Evolutionary conservation across 805 yeast species (phyloP), one percentile per base, ranked within the genome.

Genomic region (Zygosaccharomyces lentus): DNA sequence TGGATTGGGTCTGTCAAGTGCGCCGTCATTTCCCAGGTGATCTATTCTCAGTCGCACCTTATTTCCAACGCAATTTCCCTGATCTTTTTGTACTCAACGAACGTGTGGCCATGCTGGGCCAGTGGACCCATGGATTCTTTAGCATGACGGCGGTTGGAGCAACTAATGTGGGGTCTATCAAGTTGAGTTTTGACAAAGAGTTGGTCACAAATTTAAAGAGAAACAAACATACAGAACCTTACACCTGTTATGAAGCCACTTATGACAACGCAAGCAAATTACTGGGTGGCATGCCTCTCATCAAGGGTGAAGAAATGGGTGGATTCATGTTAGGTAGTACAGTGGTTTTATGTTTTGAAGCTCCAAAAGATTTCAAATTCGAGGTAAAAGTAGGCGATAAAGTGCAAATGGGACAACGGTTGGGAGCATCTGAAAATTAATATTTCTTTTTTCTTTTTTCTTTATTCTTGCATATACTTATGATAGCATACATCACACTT

Each of bases 71-170:
- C 53, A 81, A 95, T 19, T 76, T 93, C 47, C 83, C 84, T 44
- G 91, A 93, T 32, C 75, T 93, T 53, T 93, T 93, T 64, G 87
- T 91, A 3, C 71, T 93, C 55, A 93, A 93, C 64, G 99, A 93
- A 68, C 77, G 99, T 57, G 99, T 93, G 2, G 95, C 99, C 0
- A 69, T 93, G 41, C 75, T 93, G 46, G 99, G 99, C 1, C 82
- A 87, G 59, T 93, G 99, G 99, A 87, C 85, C 62, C 77, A 93
- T 64, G 99, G 99, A 0, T 93, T 93, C 58, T 93, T 93, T 70
- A 84, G 95, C 53, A 93, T 93, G 99, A 91, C 96, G 0, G 97
- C 99, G 0, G 99, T 93, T 9, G 99, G 99, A 10, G 99, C 99
- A 19, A 93, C 99, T 2, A 93, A 93, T 68, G 99, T 93, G 25